Conservation (phyloP, 2,329 filamentous ascomycete genomes). For the Claviceps maximensis region DNA sequence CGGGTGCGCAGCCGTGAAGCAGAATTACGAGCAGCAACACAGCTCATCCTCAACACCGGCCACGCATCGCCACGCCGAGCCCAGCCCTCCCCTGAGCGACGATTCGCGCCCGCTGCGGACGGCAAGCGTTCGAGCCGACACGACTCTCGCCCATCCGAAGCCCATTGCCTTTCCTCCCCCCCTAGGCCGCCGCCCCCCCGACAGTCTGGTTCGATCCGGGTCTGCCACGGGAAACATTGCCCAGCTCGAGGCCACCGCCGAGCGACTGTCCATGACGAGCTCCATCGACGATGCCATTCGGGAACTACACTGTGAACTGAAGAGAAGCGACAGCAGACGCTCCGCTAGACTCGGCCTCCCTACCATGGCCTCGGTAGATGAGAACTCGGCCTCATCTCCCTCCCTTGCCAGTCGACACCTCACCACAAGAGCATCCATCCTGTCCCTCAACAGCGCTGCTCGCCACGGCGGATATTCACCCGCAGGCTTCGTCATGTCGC, state of each 20-base stretch:
- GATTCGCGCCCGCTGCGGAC: constrained; percentile 18
- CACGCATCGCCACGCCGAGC: constrained; percentile 3
- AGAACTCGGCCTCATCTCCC: constrained; percentile 2
- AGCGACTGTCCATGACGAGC: constrained; percentile 58
- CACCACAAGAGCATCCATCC: constrained; percentile 46
- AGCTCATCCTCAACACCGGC: not conserved
- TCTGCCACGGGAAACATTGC: constrained; percentile 55
- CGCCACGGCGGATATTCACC: constrained; percentile 59
- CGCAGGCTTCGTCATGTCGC: constrained; percentile 53
- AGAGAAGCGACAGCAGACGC: constrained; percentile 53
- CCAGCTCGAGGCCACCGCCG: constrained; percentile 61
- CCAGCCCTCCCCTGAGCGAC: not conserved
- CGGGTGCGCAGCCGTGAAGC: not conserved
- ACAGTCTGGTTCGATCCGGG: constrained; percentile 46
- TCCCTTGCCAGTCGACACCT: constrained; percentile 27
- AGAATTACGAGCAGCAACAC: not conserved
- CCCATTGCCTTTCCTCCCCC: constrained; percentile 36
- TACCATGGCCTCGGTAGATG: constrained; percentile 9
- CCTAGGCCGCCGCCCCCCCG: constrained; percentile 35
- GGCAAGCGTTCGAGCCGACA: constrained; percentile 31
- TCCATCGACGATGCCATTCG: constrained; percentile 70
- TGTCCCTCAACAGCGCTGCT: constrained; percentile 54
- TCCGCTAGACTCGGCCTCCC: constrained; percentile 46
- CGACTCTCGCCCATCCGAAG: constrained; percentile 25
- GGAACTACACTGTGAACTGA: constrained; percentile 57